These are phyloP conservation scores for Actinidia polygama DNA, from an alignment of 179 eudicot species.

Conservation along the genomic window DNA sequence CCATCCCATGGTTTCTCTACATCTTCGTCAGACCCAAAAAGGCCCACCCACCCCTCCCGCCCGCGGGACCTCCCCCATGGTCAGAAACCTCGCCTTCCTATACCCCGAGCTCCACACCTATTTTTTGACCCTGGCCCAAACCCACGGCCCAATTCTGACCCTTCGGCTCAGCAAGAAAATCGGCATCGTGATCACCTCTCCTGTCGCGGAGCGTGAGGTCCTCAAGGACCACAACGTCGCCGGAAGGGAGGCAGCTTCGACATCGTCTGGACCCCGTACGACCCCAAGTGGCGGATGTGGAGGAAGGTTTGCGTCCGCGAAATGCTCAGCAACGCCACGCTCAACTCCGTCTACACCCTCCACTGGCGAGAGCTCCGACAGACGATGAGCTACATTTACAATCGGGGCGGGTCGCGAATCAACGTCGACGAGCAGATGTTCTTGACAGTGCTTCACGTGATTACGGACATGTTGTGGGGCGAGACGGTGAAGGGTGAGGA, in stretches of 20 bases:
- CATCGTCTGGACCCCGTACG: conserved; percentile 61
- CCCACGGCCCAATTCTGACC: conserved; percentile 59
- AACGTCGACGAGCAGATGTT: conserved; percentile 65
- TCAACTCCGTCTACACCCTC: conserved; percentile 48
- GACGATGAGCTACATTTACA: conserved; percentile 29
- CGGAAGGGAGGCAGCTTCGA: conserved; percentile 37
- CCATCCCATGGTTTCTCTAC: too few species aligned
- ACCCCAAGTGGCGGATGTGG: conserved; percentile 61
- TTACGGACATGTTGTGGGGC: conserved; percentile 79
- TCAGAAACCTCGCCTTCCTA: conserved; percentile 69
- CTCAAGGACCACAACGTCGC: conserved; percentile 56
- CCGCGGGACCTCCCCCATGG: conserved; percentile 59
- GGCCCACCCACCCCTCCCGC: conserved; percentile 50
- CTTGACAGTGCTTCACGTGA: conserved; percentile 47
- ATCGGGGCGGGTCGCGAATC: conserved; percentile 34
- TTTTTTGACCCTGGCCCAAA: conserved; percentile 48
- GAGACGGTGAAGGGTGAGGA: conserved; percentile 50
- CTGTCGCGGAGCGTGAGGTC: conserved; percentile 53
- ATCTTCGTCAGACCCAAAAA: too few species aligned
- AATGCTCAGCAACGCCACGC: conserved; percentile 52
- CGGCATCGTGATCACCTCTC: conserved; percentile 53
- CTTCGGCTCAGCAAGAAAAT: conserved; percentile 64
- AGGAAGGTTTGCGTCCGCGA: conserved; percentile 68
- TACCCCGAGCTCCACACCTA: conserved; percentile 64
- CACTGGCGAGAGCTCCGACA: conserved; percentile 49